Percentiles rank a stretch among this genome's conserved stretches.
phyloP scores from a whole-genome alignment of 768 basidiomycete species.

The Kwoniella dejecticola region DNA sequence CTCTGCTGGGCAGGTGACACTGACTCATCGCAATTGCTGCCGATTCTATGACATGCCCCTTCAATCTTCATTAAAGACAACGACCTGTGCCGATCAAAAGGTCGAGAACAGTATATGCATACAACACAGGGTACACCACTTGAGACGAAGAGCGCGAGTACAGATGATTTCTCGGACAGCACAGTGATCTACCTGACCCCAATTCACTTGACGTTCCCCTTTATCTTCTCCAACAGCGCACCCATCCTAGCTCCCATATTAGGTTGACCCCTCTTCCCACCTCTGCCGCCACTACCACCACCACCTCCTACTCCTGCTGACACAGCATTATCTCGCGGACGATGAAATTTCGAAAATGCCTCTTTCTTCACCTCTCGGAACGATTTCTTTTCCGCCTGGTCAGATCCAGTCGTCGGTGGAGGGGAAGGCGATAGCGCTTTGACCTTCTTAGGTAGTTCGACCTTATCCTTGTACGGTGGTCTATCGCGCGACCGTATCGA shows the following conservation, averaged over 20 bases:
- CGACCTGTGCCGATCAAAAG: no score
- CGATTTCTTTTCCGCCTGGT: conserved; percentile 17
- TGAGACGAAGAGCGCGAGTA: no score
- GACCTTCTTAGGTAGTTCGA: conserved; percentile 10
- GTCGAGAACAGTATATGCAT: background rate
- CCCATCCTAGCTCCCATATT: conserved; percentile 87
- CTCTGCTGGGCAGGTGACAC: no score
- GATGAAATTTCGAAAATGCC: conserved; percentile 45
- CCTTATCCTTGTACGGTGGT: conserved; percentile 11
- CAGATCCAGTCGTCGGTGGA: conserved; percentile 13
- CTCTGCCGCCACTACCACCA: no score
- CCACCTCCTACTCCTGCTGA: background rate
- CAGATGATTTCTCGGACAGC: no score
- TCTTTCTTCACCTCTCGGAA: conserved; percentile 45
- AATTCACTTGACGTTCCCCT: conserved; percentile 51
- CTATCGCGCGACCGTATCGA: background rate
- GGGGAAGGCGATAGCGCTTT: conserved; percentile 35
- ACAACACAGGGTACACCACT: background rate
- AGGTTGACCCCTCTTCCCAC: conserved; percentile 59
- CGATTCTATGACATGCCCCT: no score
- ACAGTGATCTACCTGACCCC: background rate
- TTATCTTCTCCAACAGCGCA: conserved; percentile 81
- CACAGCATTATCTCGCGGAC: conserved; percentile 5
- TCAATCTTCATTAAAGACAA: no score
- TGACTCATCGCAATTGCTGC: no score